Evolutionary conservation across 2,329 filamentous ascomycete species (phyloP).

Genomic region (Trichophyton equinum): DNA sequence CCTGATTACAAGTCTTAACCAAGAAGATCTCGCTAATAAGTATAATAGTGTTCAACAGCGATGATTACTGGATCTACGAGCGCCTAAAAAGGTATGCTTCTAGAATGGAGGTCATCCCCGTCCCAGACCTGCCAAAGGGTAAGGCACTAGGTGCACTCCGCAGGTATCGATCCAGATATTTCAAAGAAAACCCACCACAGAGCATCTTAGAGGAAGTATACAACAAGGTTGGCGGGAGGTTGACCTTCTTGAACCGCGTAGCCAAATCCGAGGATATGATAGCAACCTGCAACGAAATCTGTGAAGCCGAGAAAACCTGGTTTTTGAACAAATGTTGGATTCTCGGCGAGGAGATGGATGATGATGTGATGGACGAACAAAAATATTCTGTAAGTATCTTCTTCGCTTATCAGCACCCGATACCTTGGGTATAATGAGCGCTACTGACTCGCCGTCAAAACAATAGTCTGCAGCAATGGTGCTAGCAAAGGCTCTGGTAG

Average conservation of each 20-base stretch:
- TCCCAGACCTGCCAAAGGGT: slow-evolving; percentile 67
- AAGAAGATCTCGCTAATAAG: background rate
- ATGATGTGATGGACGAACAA: slow-evolving; percentile 97
- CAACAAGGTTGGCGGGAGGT: slow-evolving; percentile 69
- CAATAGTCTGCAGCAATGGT: slow-evolving; percentile 77
- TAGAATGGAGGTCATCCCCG: slow-evolving; percentile 83
- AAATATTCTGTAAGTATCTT: slow-evolving; percentile 68
- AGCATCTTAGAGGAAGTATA: slow-evolving; percentile 65
- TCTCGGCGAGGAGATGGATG: slow-evolving; percentile 67
- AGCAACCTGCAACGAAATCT: slow-evolving; percentile 60
- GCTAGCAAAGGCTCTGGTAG: slow-evolving; percentile 79
- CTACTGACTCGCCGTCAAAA: background rate
- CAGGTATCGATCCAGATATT: slow-evolving; percentile 72
- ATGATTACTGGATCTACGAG: slow-evolving; percentile 99
- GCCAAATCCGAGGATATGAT: slow-evolving; percentile 79
- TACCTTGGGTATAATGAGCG: background rate
- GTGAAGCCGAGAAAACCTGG: slow-evolving; percentile 61
- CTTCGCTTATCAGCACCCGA: background rate
- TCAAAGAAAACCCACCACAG: slow-evolving; percentile 43
- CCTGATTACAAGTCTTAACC: background rate
- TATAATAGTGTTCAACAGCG: slow-evolving; percentile 71
- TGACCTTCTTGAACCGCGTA: slow-evolving; percentile 79
- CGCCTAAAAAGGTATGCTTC: slow-evolving; percentile 83
- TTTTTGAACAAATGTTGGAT: slow-evolving; percentile 70
- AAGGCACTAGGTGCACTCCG: slow-evolving; percentile 65